Evolutionary conservation across 2,329 filamentous ascomycete genomes (phyloP), one percentile per base, ranked within the genome.

Genomic region (Rutstroemia sp.): DNA sequence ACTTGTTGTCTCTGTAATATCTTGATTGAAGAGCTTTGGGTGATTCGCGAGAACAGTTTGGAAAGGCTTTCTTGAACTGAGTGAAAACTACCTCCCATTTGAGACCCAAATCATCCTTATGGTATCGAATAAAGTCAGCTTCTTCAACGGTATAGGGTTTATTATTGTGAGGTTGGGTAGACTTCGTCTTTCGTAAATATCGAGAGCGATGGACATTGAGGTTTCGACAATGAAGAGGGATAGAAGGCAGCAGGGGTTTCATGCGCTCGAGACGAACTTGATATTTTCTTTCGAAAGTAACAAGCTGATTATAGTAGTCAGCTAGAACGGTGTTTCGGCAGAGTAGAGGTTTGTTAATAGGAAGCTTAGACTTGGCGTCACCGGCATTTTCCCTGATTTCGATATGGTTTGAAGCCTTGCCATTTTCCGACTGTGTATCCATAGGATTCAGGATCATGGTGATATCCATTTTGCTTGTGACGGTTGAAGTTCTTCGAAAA

Each of bases 101-200:
- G 6, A 55, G 34, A 2, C 27, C 52, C 16, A 40, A 34, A 36
- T 63, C 61, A 6, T 57, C 51, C 10, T 51, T 50, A 14, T 56
- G 21, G 27, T 63, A 63, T 4, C 57, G 45, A 12, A 63, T 61
- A 6, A 53, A 60, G 21, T 58, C 51, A 7, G 60, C 51, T 27
- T 61, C 55, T 39, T 60, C 57, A 5, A n/a, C 21, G 2, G 48
- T 54, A 36, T 63, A 63, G 5, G 57, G 25, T 16, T 57, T 57
- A 30, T 63, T 63, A 30, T 54, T 57, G 19, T 56, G 61, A 27
- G 25, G 7, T 30, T 46, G 42, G 19, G 16, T 9, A 9, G 40
- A 17, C 40, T 21, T 17, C 8, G 16, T n/a, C n/a, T n/a, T n/a
- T n/a, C n/a, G n/a, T n/a, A n/a, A n/a, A n/a, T n/a, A n/a, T n/a